Base-by-base conservation (phyloP, 2,329 filamentous ascomycete genomes). In the Cladosporium sp. region DNA sequence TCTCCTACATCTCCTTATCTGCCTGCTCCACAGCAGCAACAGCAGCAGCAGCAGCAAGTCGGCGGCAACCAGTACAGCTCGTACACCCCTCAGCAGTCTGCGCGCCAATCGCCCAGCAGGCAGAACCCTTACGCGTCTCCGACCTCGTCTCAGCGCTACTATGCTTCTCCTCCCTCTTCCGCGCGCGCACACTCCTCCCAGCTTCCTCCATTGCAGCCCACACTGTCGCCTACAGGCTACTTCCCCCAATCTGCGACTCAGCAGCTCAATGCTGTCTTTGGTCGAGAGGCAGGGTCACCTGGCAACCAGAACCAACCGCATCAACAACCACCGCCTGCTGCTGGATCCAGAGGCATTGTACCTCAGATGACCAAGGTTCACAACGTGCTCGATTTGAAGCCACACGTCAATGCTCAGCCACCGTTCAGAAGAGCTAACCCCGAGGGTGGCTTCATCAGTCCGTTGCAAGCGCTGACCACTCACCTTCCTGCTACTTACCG, bases 391-490 rank as follows among this genome's bases (percentile, higher is more conserved):
- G 93, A 98, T 67, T 80, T 99, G 73, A 87, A 90, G 68, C 92
- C 93, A 52, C 91, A 90, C 76, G 88, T 95, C 77, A 97, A 94
- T 78, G 76, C 87, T 24, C 95, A 99, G 77, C 95, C 95, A 64
- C 87, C 92, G 1, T 98, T 96, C 77, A 88, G 95, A 73, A 88
- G 95, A 80, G 95, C 95, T 65, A 96, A 97, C 73, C 95, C 95
- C 1, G 95, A 99, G 77, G 95, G 95, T 63, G 95, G 95, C 59
- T 99, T 99, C 77, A 97, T 99, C 78, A 98, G 95, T 78, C 95
- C 95, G 59, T 85, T 99, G 59, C 94, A 98, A 90, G 94, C 95
- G 58, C 85, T 99, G 68, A 99, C 95, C 1, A 90, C 91, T 49
- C 93, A 98, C 74, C 84, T 99, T 24, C 94, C 95, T 18, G 90